These are phyloP conservation scores for Gastrodia elata DNA, from an alignment of 106 monocot genomes.

Conservation along the genomic window DNA sequence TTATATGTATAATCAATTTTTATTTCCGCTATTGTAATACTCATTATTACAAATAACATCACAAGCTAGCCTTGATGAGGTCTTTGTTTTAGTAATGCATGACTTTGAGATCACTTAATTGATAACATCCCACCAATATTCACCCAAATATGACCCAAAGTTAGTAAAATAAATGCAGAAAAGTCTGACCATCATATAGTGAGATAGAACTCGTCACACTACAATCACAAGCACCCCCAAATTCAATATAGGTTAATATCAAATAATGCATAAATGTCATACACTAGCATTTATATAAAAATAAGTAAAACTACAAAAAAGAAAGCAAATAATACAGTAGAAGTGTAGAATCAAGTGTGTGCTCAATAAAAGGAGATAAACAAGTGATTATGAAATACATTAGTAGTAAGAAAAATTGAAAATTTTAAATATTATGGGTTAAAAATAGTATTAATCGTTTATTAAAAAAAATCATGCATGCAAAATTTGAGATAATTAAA, in stretches of 20 bases:
- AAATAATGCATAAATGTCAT: background rate
- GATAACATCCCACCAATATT: background rate
- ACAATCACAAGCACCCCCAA: background rate
- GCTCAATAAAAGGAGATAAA: background rate
- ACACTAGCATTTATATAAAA: background rate
- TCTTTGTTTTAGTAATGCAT: background rate
- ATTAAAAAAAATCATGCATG: conserved; percentile 4
- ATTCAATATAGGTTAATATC: background rate
- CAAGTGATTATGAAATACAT: background rate
- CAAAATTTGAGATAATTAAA: background rate
- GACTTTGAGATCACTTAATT: background rate
- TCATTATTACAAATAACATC: background rate
- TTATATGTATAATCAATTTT: no score
- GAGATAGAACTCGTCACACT: background rate
- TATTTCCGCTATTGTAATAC: no score
- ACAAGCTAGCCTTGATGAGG: background rate
- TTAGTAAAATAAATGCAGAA: background rate
- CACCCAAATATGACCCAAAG: background rate
- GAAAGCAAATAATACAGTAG: background rate
- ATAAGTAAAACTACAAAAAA: background rate
- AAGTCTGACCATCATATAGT: background rate
- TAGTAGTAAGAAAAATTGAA: no score
- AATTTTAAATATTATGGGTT: no score
- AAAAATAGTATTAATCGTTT: no score
- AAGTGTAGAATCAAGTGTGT: background rate